Conservation (phyloP, 192 early-diverging fungal genomes). For the Tieghemiomyces parasiticus region DNA sequence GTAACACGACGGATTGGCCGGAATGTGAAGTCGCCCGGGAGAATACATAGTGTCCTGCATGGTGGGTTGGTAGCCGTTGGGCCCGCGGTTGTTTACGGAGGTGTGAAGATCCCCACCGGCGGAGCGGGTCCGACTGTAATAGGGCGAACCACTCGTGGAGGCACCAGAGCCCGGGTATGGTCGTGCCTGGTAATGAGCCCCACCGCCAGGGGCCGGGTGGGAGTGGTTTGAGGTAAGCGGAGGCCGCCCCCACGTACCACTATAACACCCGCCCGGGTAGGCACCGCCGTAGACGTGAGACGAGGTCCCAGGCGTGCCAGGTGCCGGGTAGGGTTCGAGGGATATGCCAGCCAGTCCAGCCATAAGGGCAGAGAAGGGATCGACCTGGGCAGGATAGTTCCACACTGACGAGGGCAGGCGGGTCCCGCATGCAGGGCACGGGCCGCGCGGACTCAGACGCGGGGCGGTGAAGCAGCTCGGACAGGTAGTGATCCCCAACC, state of each 20-base stretch:
- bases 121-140: background rate
- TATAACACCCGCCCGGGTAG: too few species aligned
- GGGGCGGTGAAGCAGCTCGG: constrained; percentile 5
- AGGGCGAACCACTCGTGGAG: background rate
- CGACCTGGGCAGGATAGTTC: background rate
- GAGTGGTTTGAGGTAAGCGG: too few species aligned
- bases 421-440: constrained; percentile 5
- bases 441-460: background rate
- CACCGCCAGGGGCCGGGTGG: background rate
- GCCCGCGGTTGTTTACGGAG: background rate
- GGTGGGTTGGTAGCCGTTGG: background rate
- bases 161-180: background rate
- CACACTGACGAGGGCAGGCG: constrained; percentile 4
- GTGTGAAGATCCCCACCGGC: background rate
- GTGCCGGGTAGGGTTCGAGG: background rate
- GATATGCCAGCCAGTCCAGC: background rate
- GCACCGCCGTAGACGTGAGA: too few species aligned
- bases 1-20: background rate
- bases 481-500: constrained; percentile 2
- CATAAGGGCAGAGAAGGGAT: background rate
- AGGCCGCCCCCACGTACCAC: too few species aligned
- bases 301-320: too few species aligned
- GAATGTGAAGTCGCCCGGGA: too few species aligned
- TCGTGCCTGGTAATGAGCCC: background rate
- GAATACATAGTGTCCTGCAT: too few species aligned